Evolutionary conservation across 192 early-diverging fungal genomes (phyloP).

Genomic region (Linnemannia zychae): DNA sequence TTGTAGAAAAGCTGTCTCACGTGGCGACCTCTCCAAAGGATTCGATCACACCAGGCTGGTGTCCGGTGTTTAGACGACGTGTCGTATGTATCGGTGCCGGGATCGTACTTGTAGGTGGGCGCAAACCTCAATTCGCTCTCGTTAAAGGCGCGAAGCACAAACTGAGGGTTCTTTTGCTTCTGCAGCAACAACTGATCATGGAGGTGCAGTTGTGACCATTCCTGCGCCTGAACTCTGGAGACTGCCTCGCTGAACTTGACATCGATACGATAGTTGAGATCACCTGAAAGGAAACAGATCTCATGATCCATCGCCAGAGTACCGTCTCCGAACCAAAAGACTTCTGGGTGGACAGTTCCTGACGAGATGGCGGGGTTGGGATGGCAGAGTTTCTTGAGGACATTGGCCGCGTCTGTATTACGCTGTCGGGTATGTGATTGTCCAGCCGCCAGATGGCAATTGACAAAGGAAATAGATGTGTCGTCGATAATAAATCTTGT

Average conservation of each 20-base stretch:
- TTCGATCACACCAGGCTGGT: constrained; percentile 97
- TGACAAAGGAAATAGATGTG: constrained; percentile 87
- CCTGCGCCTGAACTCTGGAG: constrained; percentile 63
- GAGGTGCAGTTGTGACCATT: constrained; percentile 70
- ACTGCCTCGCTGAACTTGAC: constrained; percentile 76
- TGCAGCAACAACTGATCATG: constrained; percentile 75
- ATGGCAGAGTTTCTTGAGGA: constrained; percentile 67
- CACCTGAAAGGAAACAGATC: constrained; percentile 85
- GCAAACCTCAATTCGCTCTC: constrained; percentile 87
- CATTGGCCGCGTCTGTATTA: constrained; percentile 79
- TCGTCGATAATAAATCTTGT: constrained; percentile 83
- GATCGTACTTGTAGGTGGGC: constrained; percentile 99
- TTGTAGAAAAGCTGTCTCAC: constrained; percentile 69
- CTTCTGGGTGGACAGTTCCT: constrained; percentile 56
- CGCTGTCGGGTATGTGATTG: constrained; percentile 79
- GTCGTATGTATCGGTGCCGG: constrained; percentile 87
- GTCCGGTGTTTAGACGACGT: constrained; percentile 93
- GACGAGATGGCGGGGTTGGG: constrained; percentile 53
- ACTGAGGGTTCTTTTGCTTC: constrained; percentile 70
- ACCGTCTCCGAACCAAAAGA: constrained; percentile 92
- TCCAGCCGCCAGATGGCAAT: constrained; percentile 89
- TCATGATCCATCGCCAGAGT: constrained; percentile 85
- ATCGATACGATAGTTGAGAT: constrained; percentile 95
- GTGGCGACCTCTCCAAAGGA: constrained; percentile 71
- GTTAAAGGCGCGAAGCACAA: constrained; percentile 80